phyloP scores from a whole-genome alignment of 139 green algal species.

The Mychonastes homosphaera region DNA sequence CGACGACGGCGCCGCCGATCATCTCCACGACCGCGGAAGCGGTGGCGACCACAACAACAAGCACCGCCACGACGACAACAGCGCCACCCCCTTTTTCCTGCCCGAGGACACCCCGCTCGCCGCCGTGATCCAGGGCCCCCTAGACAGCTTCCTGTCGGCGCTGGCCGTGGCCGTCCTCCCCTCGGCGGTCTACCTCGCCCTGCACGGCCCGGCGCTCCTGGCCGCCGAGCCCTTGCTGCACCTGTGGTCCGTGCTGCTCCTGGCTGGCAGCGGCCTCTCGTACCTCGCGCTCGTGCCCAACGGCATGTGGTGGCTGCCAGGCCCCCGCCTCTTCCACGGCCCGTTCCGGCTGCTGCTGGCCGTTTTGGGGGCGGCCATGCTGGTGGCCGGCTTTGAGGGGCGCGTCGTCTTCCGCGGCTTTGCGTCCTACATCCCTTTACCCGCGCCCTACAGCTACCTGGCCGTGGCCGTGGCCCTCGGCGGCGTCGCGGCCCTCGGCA shows the following conservation, averaged over 20 bases:
- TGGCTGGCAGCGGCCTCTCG: slow-evolving; percentile 42
- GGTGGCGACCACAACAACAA: too few relatives aligned
- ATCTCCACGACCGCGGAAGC: too few relatives aligned
- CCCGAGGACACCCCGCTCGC: too few relatives aligned
- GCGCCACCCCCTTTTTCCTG: too few relatives aligned
- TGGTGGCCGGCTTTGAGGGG: slow-evolving; percentile 67
- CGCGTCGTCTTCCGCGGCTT: slow-evolving; percentile 85
- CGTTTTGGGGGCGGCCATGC: slow-evolving; percentile 1
- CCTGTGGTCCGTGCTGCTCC: slow-evolving; percentile 61
- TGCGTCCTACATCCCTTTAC: slow-evolving; percentile 81
- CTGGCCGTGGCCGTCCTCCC: slow-evolving; percentile 48
- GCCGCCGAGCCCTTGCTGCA: slow-evolving; percentile 50
- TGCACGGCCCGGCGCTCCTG: slow-evolving; percentile 43
- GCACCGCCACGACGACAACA: too few relatives aligned
- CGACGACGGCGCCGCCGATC: too few relatives aligned
- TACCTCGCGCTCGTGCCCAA: slow-evolving; percentile 44
- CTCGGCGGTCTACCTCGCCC: slow-evolving; percentile 38
- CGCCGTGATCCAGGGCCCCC: slow-evolving; percentile 26
- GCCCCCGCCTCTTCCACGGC: slow-evolving; percentile 12
- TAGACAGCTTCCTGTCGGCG: slow-evolving; percentile 41
- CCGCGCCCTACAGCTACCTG: slow-evolving; percentile 77
- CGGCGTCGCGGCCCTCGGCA: slow-evolving; percentile 36
- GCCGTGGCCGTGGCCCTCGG: slow-evolving; percentile 68
- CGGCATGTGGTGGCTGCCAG: slow-evolving; percentile 73
- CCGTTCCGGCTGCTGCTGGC: slow-evolving; percentile 13